Conservation (phyloP, 2,329 filamentous ascomycete species). For the Colletotrichum sp. region DNA sequence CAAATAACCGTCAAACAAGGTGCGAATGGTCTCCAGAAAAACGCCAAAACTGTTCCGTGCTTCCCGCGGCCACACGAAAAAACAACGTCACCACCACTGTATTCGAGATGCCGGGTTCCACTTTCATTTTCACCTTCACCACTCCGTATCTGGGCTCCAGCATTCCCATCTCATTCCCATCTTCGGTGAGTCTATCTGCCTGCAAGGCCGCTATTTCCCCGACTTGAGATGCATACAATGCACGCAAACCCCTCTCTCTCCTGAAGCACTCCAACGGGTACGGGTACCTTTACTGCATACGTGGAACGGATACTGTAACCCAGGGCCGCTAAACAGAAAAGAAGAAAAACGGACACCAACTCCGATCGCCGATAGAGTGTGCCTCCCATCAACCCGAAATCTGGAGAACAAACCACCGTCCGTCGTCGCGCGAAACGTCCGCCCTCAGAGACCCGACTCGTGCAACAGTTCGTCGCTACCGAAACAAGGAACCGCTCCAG, state of each 20-base stretch:
- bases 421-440: neutral
- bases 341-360: neutral
- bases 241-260: neutral
- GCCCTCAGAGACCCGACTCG: neutral
- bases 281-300: neutral
- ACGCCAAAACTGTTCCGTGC: neutral
- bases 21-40: neutral
- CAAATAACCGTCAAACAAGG: neutral
- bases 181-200: neutral
- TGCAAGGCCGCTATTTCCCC: neutral
- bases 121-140: neutral
- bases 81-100: conserved; percentile 17
- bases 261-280: neutral
- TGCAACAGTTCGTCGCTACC: neutral
- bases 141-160: neutral
- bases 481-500: neutral
- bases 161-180: neutral
- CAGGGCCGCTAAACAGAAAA: neutral
- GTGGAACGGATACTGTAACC: neutral
- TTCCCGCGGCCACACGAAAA: neutral
- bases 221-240: neutral
- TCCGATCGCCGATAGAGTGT: conserved; percentile 9
- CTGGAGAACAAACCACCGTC: neutral
- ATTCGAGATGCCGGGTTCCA: conserved; percentile 1
- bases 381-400: neutral